Evolutionary conservation across 352 stramenopile species (phyloP).

Genomic region (Hyphochytrium catenoides): DNA sequence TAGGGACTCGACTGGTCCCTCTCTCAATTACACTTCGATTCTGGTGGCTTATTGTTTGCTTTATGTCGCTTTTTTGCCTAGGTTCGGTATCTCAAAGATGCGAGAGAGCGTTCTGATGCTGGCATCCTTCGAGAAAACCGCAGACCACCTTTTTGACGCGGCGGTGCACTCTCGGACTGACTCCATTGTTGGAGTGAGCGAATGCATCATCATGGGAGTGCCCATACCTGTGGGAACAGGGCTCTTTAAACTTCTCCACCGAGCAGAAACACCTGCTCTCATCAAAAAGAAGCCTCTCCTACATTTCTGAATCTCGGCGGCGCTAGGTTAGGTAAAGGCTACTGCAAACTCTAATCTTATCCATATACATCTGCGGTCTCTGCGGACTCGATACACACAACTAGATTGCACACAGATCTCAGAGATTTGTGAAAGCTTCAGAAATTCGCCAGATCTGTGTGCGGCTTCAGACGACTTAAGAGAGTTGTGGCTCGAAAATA

Average conservation of each 20-base stretch:
- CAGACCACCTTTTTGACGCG: conserved; percentile 98
- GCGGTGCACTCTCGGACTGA: conserved; percentile 91
- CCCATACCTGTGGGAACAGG: conserved; percentile 93
- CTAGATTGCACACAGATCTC: no score
- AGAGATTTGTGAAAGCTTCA: no score
- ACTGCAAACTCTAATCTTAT: conserved; percentile 1
- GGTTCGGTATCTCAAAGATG: conserved; percentile 99
- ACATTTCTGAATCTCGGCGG: no score
- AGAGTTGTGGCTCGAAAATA: no score
- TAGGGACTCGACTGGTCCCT: no score
- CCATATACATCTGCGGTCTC: background rate
- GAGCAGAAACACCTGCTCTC: conserved; percentile 42
- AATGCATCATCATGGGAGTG: conserved; percentile 99
- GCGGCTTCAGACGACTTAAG: no score
- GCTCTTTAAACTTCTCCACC: conserved; percentile 83
- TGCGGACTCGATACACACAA: background rate
- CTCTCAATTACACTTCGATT: no score
- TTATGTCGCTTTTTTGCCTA: no score
- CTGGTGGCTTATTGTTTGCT: no score
- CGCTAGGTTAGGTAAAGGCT: conserved; percentile 7
- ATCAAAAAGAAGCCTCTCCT: no score
- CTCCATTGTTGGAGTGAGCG: conserved; percentile 91
- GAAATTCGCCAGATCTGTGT: no score
- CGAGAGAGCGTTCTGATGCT: conserved; percentile 98
- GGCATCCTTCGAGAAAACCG: conserved; percentile 98